These are phyloP conservation scores for Euphrasia confusa DNA, from an alignment of 257 asterid genomes.

Conservation along the genomic window DNA sequence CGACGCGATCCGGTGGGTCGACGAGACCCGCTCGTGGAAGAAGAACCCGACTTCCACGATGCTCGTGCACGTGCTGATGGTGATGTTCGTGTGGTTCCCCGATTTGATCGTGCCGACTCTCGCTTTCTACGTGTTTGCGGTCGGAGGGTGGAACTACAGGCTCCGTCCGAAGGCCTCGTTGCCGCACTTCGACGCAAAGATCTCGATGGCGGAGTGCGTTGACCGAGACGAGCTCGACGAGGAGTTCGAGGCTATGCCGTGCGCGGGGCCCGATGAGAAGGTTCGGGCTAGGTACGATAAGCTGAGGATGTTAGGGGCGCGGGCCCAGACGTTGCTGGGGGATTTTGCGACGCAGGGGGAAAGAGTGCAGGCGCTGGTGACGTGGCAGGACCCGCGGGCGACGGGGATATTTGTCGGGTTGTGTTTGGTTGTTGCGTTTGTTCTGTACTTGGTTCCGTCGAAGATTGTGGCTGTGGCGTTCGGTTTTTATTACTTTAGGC, in stretches of 20 bases:
- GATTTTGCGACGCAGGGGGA: constrained; percentile 86
- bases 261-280: constrained; percentile 46
- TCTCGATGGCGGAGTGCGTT: constrained; percentile 51
- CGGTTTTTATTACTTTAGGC: constrained; percentile 84
- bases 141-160: constrained; percentile 86
- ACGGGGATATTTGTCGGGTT: constrained; percentile 79
- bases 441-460: constrained; percentile 65
- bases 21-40: constrained; percentile 84
- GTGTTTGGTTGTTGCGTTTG: constrained; percentile 54
- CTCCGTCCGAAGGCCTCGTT: constrained; percentile 42
- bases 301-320: constrained; percentile 64
- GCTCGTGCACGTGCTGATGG: constrained; percentile 63
- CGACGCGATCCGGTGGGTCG: constrained; percentile 66
- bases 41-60: constrained; percentile 72
- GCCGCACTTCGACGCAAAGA: constrained; percentile 65
- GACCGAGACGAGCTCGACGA: constrained; percentile 80
- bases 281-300: constrained; percentile 71
- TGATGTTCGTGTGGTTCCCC: constrained; percentile 79
- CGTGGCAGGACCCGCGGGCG: constrained; percentile 92
- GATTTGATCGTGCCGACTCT: constrained; percentile 64
- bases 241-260: constrained; percentile 72
- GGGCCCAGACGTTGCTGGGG: constrained; percentile 69
- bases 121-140: constrained; percentile 62
- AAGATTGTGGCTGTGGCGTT: constrained; percentile 83
- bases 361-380: constrained; percentile 71